Evolutionary conservation across 495 filamentous ascomycete species (phyloP), one percentile per base, ranked within the genome.

Genomic region (Aspergillus baeticus): DNA sequence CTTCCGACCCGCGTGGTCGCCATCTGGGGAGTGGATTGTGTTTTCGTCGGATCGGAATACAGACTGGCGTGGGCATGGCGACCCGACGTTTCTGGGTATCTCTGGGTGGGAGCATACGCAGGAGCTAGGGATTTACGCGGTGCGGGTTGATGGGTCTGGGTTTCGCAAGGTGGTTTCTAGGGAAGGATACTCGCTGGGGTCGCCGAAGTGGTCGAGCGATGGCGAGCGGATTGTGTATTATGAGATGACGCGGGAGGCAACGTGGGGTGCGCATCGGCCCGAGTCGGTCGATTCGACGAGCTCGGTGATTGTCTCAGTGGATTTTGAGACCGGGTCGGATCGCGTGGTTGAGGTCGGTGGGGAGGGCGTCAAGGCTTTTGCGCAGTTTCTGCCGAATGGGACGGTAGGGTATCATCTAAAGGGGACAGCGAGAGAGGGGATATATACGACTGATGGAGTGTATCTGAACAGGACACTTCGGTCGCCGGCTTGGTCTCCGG

Each of bases 71-170:
- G 69, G 69, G 0, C 69, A 71, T 22, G 63, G 64, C 23, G 46
- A 58, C 18, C 31, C 22, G 1, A 62, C 49, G 0, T 68, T 52
- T 47, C 53, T 55, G 26, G 66, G 64, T 3, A 26, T 54, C 2
- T 45, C 51, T 2, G 67, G 67, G 1, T 71, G 69, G 69, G 69
- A 71, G 17, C 65, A 68, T 45, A 71, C 66, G 5, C 69, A 71
- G 48, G 63, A 66, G 36, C 57, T 71, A 1, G 59, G 60, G 2
- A 64, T 71, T 10, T 71, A 71, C 34, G 62, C 58, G 1, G 63
- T 68, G 26, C 59, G 64, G 1, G 61, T 60, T 5, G 55, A 71
- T 44, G 69, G 69, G 0, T 62, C 63, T 14, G 64, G 60, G 35
- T 67, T 71, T 23, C 64, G 65, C 8, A 50, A 54, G 21, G 44